Percentiles rank a stretch among this genome's conserved stretches.
Evolutionary conservation across 305 asterid genomes (phyloP).

Genomic region (Salvia sclarea): DNA sequence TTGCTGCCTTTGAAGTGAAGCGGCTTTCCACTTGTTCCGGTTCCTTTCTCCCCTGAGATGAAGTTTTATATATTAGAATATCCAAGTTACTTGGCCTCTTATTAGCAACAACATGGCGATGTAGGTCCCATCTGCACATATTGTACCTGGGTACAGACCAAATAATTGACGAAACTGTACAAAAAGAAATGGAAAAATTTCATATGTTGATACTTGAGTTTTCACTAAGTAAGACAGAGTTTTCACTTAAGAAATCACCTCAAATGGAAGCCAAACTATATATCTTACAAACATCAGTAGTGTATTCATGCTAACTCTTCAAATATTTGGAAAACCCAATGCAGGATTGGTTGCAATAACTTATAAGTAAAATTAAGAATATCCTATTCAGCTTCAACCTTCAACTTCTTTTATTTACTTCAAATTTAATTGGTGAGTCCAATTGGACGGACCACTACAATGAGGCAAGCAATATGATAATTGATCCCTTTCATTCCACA

Average conservation of each 20-base stretch:
- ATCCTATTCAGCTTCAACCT: not conserved
- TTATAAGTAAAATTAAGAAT: constrained; percentile 3
- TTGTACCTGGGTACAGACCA: not conserved
- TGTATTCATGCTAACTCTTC: not conserved
- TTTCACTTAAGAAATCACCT: too few relatives aligned
- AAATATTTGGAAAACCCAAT: not conserved
- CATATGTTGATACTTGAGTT: not conserved
- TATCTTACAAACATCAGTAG: not conserved
- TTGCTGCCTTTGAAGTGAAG: constrained; percentile 82
- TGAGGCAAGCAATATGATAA: not conserved
- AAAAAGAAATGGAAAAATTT: not conserved
- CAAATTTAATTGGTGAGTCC: not conserved
- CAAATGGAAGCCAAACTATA: not conserved
- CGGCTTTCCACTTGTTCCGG: constrained; percentile 68
- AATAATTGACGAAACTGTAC: not conserved
- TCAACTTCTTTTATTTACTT: not conserved
- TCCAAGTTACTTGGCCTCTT: not conserved
- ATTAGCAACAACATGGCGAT: not conserved
- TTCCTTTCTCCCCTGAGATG: constrained; percentile 82
- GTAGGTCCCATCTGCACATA: not conserved
- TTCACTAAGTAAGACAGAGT: not conserved
- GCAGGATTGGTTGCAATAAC: not conserved
- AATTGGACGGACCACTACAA: not conserved
- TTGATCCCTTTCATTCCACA: not conserved
- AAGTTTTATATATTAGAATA: constrained; percentile 17